Base-by-base conservation (phyloP, 2,329 filamentous ascomycete species). In the Pyrenophora seminiperda region DNA sequence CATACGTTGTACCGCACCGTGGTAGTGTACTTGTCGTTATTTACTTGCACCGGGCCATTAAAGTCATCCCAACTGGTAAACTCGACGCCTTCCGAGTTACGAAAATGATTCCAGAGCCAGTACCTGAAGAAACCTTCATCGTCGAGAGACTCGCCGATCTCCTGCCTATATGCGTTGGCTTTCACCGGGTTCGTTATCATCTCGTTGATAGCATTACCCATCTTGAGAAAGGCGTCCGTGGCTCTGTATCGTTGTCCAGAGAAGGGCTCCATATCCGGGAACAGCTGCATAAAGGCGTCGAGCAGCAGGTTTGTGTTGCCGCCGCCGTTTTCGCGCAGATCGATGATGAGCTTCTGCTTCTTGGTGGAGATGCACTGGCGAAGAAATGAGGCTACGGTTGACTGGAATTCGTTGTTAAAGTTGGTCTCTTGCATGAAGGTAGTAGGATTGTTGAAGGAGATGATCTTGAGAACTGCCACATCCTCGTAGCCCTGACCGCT, bases 271-370 rank as follows among this genome's bases (percentile, higher is more conserved):
- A 67, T 49, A 0, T 61, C 44, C 3, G 81, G 81, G 65, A 82
- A 82, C 31, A 83, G 71, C 54, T 81, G 76, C 38, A 74, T 73
- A 58, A 84, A 84, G 0, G 62, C 37, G 30, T 75, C 72, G 15
- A 72, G 62, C 7, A 68, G 62, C 5, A 72, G 55, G 33, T 66
- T 53, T 1, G 66, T 64, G 9, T 56, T 54, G 9, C 86, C 85
- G 13, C 85, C 85, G 0, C 73, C 73, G 53, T 89, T 89, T 3
- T 74, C 76, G 6, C 80, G 77, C 7, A 89, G 58, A 56, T 89
- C 86, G 49, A 89, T 80, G 30, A 88, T 75, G 2, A 89, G 72
- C 61, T 81, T 84, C 31, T 73, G 78, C 63, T 83, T 84, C 2
- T 76, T 75, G 6, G 73, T 72, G 0, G 63, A 54, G 27, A 77